Percentiles rank a stretch among this genome's conserved stretches.
Evolutionary conservation across 352 stramenopile genomes (phyloP).

Genomic region (Globisporangium paroecandrum): DNA sequence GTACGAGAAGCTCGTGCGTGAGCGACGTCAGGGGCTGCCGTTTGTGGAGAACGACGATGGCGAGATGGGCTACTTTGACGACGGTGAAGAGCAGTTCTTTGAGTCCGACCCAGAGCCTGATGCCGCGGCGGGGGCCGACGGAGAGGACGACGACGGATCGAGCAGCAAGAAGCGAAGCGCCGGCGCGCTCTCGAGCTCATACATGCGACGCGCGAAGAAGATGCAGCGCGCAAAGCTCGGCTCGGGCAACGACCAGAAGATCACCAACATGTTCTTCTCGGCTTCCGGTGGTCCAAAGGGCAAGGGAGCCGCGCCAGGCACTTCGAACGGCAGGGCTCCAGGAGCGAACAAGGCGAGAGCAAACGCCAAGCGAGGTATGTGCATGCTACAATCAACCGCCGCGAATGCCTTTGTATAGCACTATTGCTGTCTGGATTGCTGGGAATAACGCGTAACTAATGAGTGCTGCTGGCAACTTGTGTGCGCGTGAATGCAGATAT

Average conservation of each 20-base stretch:
- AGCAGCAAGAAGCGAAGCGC: constrained; percentile 69
- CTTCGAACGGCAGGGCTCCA: constrained; percentile 19
- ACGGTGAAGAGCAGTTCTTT: constrained; percentile 88
- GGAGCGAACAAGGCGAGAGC: constrained; percentile 14
- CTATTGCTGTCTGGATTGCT: not conserved
- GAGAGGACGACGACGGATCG: constrained; percentile 34
- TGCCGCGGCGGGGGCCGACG: constrained; percentile 19
- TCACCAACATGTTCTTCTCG: constrained; percentile 89
- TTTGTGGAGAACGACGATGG: constrained; percentile 83
- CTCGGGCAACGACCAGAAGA: constrained; percentile 75
- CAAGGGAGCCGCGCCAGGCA: constrained; percentile 22
- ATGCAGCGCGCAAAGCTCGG: constrained; percentile 81
- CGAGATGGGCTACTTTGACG: constrained; percentile 86
- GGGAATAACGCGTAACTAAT: not conserved
- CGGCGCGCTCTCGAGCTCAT: constrained; percentile 72
- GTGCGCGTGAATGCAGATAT: constrained; percentile 42
- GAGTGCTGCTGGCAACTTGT: not conserved
- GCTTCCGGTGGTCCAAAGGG: constrained; percentile 35
- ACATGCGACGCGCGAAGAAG: constrained; percentile 75
- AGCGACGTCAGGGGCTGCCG: constrained; percentile 68
- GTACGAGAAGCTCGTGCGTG: constrained; percentile 80
- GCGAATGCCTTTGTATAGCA: not conserved
- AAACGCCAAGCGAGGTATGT: constrained; percentile 42
- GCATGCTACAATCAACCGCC: not conserved
- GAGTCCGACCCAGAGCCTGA: constrained; percentile 76